Percentiles rank a stretch among this genome's conserved stretches.
phyloP scores from a whole-genome alignment of 768 basidiomycete genomes.

The Stropharia rugosoannulata region DNA sequence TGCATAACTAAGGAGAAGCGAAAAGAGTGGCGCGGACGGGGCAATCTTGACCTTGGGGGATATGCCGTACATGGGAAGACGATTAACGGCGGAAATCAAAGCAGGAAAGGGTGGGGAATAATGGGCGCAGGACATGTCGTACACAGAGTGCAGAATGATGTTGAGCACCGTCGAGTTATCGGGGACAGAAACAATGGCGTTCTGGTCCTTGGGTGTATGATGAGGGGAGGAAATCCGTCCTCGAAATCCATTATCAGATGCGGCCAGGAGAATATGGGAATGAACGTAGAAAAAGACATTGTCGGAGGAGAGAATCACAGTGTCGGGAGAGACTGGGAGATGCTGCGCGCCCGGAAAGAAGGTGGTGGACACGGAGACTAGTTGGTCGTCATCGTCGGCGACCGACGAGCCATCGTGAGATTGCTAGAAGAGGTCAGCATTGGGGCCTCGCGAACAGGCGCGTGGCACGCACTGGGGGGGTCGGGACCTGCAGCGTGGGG shows the following conservation, averaged over 20 bases:
- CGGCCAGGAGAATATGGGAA: constrained; percentile 50
- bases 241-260: constrained; percentile 66
- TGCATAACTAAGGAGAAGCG: constrained; percentile 64
- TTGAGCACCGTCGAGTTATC: constrained; percentile 67
- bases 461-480: constrained; percentile 54
- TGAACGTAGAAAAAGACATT: constrained; percentile 86
- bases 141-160: constrained; percentile 69
- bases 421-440: constrained; percentile 29
- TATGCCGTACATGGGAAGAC: constrained; percentile 61
- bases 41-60: constrained; percentile 43
- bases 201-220: constrained; percentile 39
- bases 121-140: constrained; percentile 71
- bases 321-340: constrained; percentile 55
- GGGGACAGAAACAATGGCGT: constrained; percentile 56
- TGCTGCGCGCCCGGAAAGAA: constrained; percentile 73
- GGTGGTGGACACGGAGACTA: constrained; percentile 80
- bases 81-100: constrained; percentile 54
- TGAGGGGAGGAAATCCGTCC: constrained; percentile 48
- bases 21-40: constrained; percentile 55
- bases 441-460: background rate
- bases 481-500: constrained; percentile 49
- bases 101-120: constrained; percentile 69
- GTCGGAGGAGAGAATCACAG: constrained; percentile 69
- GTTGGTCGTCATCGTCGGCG: constrained; percentile 34
- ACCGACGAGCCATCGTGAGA: constrained; percentile 46